Conservation (phyloP, 2,329 filamentous ascomycete species). For the Alternaria incomplexa region DNA sequence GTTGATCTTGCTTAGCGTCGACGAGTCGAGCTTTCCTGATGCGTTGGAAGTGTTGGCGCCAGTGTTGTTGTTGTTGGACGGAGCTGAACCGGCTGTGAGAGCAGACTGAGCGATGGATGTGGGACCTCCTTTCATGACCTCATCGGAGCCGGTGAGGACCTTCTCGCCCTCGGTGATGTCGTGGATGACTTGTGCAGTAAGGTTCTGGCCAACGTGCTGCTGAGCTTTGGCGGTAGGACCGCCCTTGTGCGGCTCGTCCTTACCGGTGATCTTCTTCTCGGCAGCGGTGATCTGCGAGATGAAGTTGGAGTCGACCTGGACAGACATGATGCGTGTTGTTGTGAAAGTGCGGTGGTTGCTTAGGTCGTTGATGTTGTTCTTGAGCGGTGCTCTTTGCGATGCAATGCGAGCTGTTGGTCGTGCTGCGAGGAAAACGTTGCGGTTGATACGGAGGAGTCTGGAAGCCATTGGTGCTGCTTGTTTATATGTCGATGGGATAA, state of each 20-base stretch:
- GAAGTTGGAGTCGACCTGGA: constrained; percentile 46
- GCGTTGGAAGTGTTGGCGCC: neutral
- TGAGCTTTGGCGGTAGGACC: constrained; percentile 54
- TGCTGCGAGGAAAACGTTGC: constrained; percentile 1
- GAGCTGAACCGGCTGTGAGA: neutral
- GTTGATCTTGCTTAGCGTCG: constrained; percentile 36
- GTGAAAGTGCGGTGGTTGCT: constrained; percentile 16
- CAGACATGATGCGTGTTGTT: constrained; percentile 18
- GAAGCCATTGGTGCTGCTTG: constrained; percentile 7
- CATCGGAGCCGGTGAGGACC: constrained; percentile 45
- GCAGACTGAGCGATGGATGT: constrained; percentile 47
- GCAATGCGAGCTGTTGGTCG: neutral
- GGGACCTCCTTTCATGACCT: constrained; percentile 46
- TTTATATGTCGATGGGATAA: neutral
- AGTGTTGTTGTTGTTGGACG: neutral
- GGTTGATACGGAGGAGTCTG: constrained; percentile 6
- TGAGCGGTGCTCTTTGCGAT: neutral
- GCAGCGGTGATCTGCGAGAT: constrained; percentile 51
- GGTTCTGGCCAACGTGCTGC: constrained; percentile 41
- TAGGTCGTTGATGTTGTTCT: constrained; percentile 2
- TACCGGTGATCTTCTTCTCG: constrained; percentile 50
- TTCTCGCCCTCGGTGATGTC: constrained; percentile 54
- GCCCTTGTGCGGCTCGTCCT: constrained; percentile 41
- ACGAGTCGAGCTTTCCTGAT: constrained; percentile 31
- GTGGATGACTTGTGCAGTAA: constrained; percentile 45